Base-by-base conservation (phyloP, 140 eudicot genomes). In the Erigeron philadelphicus region DNA sequence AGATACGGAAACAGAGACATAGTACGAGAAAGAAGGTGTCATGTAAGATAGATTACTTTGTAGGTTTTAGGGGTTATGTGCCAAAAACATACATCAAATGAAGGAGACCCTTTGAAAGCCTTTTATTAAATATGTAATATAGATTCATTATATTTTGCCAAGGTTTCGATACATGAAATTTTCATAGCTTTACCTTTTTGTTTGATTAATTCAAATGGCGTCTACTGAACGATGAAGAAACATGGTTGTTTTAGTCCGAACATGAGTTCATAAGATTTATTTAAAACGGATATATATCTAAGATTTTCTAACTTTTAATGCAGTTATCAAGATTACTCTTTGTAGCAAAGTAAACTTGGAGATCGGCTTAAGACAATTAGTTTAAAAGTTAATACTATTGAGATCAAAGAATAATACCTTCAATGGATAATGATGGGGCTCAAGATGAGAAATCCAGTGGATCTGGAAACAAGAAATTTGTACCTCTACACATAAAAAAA, bases 401-500 rank as follows among this genome's bases (percentile, higher is more conserved):
- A 41, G 38, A 49, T 35, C 63, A 61, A n/a, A 17, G 55, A 8
- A 79, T 50, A 44, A 80, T 84, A 81, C 56, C 56, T 31, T 76
- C 78, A 40, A 77, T 64, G 52, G 84, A 79, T 55, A 77, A 60
- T 53, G 68, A 49, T 23, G 64, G 47, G 61, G 71, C 75, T 47
- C 87, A 68, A 71, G 72, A 12, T 64, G 77, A 79, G 48, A 82
- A 75, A 63, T 44, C 79, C 71, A 55, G 53, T 57, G 80, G 65
- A 64, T 38, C 60, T 63, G 77, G 50, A 76, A 66, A 71, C 72
- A 85, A 77, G 72, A 66, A 64, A 43, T 75, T 41, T 12, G 66
- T 60, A 35, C 75, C 82, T 53, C 78, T 82, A 35, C 84, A 78
- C 70, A 75, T 84, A 64, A 71, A 77, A 12, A 46, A 4, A 31